Evolutionary conservation across 2,329 filamentous ascomycete species (phyloP).

Genomic region (Elsinoe ampelina): DNA sequence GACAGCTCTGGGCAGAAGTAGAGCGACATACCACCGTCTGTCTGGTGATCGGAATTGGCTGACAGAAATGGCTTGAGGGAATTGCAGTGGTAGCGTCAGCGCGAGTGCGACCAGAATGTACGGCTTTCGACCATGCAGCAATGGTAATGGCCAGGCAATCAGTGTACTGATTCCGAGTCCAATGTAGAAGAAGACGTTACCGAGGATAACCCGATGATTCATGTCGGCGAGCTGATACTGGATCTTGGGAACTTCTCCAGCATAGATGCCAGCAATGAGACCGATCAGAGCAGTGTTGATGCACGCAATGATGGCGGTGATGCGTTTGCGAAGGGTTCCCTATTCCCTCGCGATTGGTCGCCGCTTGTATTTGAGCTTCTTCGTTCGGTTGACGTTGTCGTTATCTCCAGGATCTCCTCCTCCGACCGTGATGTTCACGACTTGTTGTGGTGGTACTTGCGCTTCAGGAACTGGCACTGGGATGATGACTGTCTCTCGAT

Average conservation of each 20-base stretch:
- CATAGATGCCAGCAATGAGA: constrained; percentile 64
- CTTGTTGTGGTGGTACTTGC: neutral
- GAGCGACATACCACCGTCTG: constrained; percentile 47
- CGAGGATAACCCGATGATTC: constrained; percentile 57
- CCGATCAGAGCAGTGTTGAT: constrained; percentile 64
- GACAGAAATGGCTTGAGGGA: constrained; percentile 64
- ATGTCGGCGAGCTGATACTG: constrained; percentile 67
- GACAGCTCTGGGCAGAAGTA: constrained; percentile 54
- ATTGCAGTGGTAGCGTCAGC: constrained; percentile 61
- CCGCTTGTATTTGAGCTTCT: constrained; percentile 29
- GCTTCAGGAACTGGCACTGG: neutral
- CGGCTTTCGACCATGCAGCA: constrained; percentile 67
- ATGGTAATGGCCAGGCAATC: constrained; percentile 62
- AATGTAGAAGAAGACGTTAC: constrained; percentile 64
- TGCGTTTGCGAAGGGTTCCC: constrained; percentile 57
- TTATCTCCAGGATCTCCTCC: neutral
- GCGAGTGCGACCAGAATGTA: constrained; percentile 63
- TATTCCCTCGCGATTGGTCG: constrained; percentile 65
- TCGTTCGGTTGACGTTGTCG: neutral
- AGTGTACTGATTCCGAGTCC: constrained; percentile 62
- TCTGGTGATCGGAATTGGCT: constrained; percentile 45
- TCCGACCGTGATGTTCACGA: neutral
- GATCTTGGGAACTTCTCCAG: constrained; percentile 67
- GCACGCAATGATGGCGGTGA: constrained; percentile 60
- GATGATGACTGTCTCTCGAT: neutral